Evolutionary conservation across 129 eudicot genomes (phyloP), one percentile per base, ranked within the genome.

Genomic region (Flaveria brownii): DNA sequence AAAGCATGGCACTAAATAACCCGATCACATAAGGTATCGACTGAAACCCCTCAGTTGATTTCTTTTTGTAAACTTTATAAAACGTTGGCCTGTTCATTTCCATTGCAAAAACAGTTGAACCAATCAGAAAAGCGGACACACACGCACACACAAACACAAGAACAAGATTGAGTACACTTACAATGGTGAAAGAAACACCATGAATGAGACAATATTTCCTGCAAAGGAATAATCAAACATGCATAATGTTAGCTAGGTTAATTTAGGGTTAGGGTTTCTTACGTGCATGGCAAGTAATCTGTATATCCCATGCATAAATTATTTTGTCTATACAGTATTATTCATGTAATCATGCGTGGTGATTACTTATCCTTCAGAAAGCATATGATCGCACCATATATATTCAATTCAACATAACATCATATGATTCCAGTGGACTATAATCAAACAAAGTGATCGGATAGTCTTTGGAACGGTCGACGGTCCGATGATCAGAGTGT

Each of bases 1-100:
- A 94, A 62, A 94, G 94, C 93, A 89, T 83, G 25, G 93, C 86
- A 60, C 97, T 94, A 78, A 91, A 91, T 15, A 94, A 84, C 1
- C 89, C 93, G 2, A 94, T 83, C 75, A 89, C 93, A 36, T 93
- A 93, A 0, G 98, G 98, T 46, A 93, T 75, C 6, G 88, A 88
- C 52, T 93, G 98, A 56, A 86, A 93, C 55, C 96, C 98, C 80
- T 88, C 90, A 0, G 97, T 85, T 25, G 98, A 88, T 87, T 90
- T 90, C 80, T 82, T 94, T 87, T 86, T 91, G 85, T 88, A 94
- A 28, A 94, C 87, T 78, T 82, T 82, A 28, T 87, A 88, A 46
- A 93, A 93, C n/a, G 98, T 93, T 6, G 98, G 98, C 71, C 98
- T 93, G 50, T 55, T 17, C 41, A 36, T 73, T 20, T 66, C 18